Evolutionary conservation across 148 eudicot genomes (phyloP), one percentile per base, ranked within the genome.

Genomic region (Talinum fruticosum): DNA sequence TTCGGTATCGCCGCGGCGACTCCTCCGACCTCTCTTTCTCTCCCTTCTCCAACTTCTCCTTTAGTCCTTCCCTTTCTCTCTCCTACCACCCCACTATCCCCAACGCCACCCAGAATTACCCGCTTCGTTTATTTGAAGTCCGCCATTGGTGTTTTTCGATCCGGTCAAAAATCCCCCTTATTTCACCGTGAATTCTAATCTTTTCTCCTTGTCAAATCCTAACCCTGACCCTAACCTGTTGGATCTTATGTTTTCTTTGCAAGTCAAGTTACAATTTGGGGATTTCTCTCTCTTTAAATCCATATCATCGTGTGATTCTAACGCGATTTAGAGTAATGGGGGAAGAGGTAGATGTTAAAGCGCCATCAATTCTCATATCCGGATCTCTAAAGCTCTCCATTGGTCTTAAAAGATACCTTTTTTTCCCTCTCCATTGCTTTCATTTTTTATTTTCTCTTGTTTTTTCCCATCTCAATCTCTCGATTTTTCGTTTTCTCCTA

Each of bases 1-100:
- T 83, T 97, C 78, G 86, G 80, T 73, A 73, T 92, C 67, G 45
- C 84, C 79, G 90, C 93, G 84, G 90, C 73, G 92, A 88, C 77
- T 85, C 93, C 19, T 80, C 97, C 82, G 89, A 94, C 79, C 87
- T 89, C 74, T 82, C 93, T 69, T 87, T 94, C 51, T 90, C 97
- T 54, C 90, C 92, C 79, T 87, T 90, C 74, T 87, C 97, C 75
- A 86, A 87, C 75, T 94, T 90, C 82, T 70, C 86, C 66, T 84
- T 92, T 26, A 94, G 94, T 2, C 97, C 98, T 24, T 86, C 93
- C 15, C 88, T 94, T 72, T 88, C 91, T 57, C 87, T 94, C 79
- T 85, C 97, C 54, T 91, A 93, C 91, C 84, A 83, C 76, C 87
- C 94, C 78, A 76, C 85, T 33, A 14, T 79, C 70, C 62, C 91